A percentile compares a stretch with the other conserved stretches of the same genome.
These are phyloP conservation scores for Cercospora sojina DNA, from an alignment of 2,329 filamentous ascomycete genomes.

Conservation along the genomic window DNA sequence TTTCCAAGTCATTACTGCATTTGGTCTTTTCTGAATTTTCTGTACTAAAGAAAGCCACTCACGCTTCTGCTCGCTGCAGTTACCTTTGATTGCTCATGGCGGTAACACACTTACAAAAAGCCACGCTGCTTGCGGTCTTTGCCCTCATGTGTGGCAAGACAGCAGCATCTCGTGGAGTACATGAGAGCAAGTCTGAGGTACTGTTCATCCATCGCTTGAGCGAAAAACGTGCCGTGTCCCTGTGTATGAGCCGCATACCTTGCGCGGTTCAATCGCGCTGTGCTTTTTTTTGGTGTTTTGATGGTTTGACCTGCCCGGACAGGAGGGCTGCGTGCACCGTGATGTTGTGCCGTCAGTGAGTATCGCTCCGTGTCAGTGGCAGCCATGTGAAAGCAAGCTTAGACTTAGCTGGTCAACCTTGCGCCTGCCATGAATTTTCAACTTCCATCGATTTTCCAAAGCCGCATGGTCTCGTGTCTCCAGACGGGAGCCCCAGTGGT, in stretches of 20 bases:
- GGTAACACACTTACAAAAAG: background rate
- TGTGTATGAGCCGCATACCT: conserved; percentile 7
- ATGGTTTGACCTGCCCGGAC: background rate
- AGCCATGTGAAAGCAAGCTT: conserved; percentile 5
- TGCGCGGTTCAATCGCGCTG: conserved; percentile 8
- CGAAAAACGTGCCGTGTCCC: background rate
- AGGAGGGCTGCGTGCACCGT: background rate
- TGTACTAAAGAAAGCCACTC: background rate
- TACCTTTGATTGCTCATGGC: background rate
- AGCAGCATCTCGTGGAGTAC: background rate
- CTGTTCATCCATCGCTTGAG: background rate
- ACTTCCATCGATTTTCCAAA: background rate
- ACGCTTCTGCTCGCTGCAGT: background rate
- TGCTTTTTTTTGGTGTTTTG: background rate
- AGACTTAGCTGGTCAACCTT: conserved; percentile 9
- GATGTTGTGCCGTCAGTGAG: conserved; percentile 2
- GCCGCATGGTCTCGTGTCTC: background rate
- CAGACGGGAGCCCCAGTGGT: background rate
- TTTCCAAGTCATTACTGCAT: background rate
- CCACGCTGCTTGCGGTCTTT: background rate
- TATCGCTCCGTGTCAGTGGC: conserved; percentile 6
- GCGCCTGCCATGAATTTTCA: background rate
- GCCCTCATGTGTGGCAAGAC: background rate
- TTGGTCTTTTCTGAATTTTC: background rate
- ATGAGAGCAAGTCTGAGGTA: background rate